phyloP scores from a whole-genome alignment of 1,284 basidiomycete genomes.

The Polyporus tsugae region DNA sequence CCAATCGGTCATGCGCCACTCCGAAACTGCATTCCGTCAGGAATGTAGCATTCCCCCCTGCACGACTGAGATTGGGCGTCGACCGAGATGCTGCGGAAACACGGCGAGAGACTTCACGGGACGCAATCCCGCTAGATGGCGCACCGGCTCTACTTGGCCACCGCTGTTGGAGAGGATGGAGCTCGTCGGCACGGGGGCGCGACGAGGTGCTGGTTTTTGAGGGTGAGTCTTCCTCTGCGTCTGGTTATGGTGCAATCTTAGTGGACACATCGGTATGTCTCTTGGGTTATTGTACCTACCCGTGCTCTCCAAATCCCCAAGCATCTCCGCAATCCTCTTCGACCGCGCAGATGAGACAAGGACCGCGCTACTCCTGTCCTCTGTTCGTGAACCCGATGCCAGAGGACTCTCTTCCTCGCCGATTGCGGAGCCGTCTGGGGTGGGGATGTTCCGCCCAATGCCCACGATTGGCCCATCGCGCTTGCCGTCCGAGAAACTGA shows the following conservation, averaged over 20 bases:
- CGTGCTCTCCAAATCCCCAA: conserved; percentile 73
- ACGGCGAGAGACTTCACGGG: conserved; percentile 47
- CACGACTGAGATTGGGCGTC: conserved; percentile 16
- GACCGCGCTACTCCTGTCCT: conserved; percentile 21
- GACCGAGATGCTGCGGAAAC: conserved; percentile 46
- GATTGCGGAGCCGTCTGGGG: conserved; percentile 45
- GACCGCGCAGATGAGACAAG: conserved; percentile 73
- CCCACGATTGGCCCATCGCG: conserved; percentile 84
- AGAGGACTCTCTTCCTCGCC: conserved; percentile 42
- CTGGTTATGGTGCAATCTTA: conserved; percentile 28
- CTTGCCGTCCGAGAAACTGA: conserved; percentile 94
- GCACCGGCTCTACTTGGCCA: conserved; percentile 44
- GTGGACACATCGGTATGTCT: not conserved
- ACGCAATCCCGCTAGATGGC: conserved; percentile 21
- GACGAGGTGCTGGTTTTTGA: conserved; percentile 64
- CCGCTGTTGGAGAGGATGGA: conserved; percentile 55
- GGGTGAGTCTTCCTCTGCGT: conserved; percentile 64
- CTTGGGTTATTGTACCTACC: conserved; percentile 50
- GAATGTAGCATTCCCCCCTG: conserved; percentile 73
- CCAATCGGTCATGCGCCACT: conserved; percentile 88
- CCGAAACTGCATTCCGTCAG: conserved; percentile 95
- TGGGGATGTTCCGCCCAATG: conserved; percentile 49
- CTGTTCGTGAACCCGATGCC: conserved; percentile 22
- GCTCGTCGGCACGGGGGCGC: conserved; percentile 49
- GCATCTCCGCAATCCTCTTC: conserved; percentile 81